A percentile compares a stretch with the other conserved stretches of the same genome.
These are phyloP conservation scores for Hymenoscyphus albidus DNA, from an alignment of 2,329 filamentous ascomycete species.

Conservation along the genomic window DNA sequence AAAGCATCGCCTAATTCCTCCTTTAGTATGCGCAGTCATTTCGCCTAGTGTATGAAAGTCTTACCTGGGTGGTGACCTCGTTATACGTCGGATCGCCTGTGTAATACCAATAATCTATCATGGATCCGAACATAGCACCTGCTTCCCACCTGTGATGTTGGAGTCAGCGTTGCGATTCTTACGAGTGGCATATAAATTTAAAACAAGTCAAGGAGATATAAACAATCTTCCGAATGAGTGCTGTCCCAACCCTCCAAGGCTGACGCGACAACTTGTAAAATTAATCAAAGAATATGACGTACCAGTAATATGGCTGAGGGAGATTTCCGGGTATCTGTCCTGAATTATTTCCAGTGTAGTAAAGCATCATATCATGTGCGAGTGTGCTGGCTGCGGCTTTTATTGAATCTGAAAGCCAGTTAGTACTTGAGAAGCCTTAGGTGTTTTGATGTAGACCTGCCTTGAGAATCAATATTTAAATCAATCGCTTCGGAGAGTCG, in stretches of 20 bases:
- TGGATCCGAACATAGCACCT: constrained; percentile 65
- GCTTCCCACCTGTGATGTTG: constrained; percentile 46
- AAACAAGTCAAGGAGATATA: no score
- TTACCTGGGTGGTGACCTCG: constrained; percentile 52
- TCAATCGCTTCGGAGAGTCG: not conserved
- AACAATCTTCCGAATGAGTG: no score
- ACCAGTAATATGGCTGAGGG: constrained; percentile 52
- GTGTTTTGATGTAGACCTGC: constrained; percentile 37
- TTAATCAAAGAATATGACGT: no score
- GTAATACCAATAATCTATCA: constrained; percentile 84
- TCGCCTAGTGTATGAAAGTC: no score
- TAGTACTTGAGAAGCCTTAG: constrained; percentile 45
- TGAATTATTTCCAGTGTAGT: constrained; percentile 50
- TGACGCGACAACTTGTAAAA: no score
- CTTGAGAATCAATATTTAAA: constrained; percentile 6
- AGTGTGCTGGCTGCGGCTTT: constrained; percentile 32
- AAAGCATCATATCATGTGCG: constrained; percentile 48
- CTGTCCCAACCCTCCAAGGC: no score
- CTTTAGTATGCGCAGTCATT: no score
- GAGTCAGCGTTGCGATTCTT: no score
- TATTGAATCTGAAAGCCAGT: constrained; percentile 37
- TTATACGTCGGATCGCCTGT: constrained; percentile 73
- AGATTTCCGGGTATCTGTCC: constrained; percentile 49
- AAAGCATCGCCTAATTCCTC: constrained; percentile 53
- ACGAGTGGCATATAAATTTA: no score